phyloP scores from a whole-genome alignment of 2,329 filamentous ascomycete genomes.

The Tolypocladium tundrense region DNA sequence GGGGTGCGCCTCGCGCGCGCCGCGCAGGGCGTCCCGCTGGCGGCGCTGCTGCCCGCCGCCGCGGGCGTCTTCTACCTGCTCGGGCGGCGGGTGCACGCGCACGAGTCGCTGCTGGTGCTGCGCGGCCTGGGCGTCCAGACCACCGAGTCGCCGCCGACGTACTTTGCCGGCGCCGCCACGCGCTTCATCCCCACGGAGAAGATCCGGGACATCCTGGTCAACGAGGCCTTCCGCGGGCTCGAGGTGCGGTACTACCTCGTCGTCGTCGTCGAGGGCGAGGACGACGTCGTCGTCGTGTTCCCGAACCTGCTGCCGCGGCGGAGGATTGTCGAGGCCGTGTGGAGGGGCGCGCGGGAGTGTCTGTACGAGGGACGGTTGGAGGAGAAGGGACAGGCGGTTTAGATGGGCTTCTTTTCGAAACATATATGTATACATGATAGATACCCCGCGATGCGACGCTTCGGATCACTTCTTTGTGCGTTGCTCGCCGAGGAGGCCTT shows the following conservation, averaged over 20 bases:
- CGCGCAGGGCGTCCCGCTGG: conserved; percentile 25
- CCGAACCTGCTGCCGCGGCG: conserved; percentile 66
- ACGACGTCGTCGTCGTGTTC: conserved; percentile 89
- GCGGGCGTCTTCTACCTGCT: conserved; percentile 30
- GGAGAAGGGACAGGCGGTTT: conserved; percentile 15
- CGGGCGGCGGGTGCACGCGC: conserved; percentile 38
- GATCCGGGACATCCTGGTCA: conserved; percentile 87
- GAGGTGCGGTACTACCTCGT: conserved; percentile 83
- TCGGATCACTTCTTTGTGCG: background rate
- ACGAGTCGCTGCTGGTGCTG: conserved; percentile 82
- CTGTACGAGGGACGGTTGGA: conserved; percentile 49
- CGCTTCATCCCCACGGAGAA: conserved; percentile 77
- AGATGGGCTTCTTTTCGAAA: background rate
- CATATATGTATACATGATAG: background rate
- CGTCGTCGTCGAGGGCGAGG: conserved; percentile 82
- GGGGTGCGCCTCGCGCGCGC: conserved; percentile 19
- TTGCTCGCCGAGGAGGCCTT: background rate
- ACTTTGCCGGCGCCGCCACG: conserved; percentile 41
- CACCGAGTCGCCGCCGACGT: conserved; percentile 51
- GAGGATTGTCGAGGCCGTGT: conserved; percentile 74
- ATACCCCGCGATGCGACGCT: background rate
- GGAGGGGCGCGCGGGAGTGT: conserved; percentile 75
- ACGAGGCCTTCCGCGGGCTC: conserved; percentile 90
- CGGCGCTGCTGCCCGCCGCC: conserved; percentile 27
- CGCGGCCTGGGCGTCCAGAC: conserved; percentile 88